These are phyloP conservation scores for Cenchrus purpureus DNA, from an alignment of 176 grass and related monocot species.

Conservation along the genomic window DNA sequence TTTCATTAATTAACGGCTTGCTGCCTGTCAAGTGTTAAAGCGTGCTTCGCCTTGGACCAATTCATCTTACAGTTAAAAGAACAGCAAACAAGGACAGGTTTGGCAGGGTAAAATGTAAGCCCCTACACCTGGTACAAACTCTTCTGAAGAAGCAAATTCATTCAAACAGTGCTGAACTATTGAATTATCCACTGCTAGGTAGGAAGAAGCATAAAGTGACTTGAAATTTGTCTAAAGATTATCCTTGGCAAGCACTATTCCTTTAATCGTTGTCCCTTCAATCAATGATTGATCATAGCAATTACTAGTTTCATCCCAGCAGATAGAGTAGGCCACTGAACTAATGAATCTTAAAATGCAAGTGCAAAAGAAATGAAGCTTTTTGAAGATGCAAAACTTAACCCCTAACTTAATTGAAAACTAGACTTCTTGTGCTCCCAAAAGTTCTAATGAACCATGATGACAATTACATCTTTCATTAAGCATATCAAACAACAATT, in stretches of 20 bases:
- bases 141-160: slow-evolving; percentile 1
- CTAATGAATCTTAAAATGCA: slow-evolving; percentile 1
- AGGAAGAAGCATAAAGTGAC: slow-evolving; percentile 10
- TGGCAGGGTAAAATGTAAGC: neutral
- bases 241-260: neutral
- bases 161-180: neutral
- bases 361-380: neutral
- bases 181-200: slow-evolving; percentile 6
- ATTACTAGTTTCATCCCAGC: neutral
- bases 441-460: slow-evolving; percentile 10
- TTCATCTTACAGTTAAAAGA: neutral
- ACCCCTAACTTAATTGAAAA: slow-evolving; percentile 4
- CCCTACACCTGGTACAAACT: neutral
- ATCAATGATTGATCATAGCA: neutral
- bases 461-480: neutral
- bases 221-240: neutral
- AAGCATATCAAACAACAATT: slow-evolving; percentile 8
- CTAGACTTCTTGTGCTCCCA: neutral
- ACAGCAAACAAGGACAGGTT: neutral
- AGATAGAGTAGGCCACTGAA: slow-evolving; percentile 22
- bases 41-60: neutral
- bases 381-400: neutral
- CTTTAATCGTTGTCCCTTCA: neutral
- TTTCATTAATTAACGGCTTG: neutral
- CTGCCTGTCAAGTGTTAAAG: slow-evolving; percentile 8